phyloP scores from a whole-genome alignment of 2,329 filamentous ascomycete genomes.

The Aaosphaeria pasadenensis region DNA sequence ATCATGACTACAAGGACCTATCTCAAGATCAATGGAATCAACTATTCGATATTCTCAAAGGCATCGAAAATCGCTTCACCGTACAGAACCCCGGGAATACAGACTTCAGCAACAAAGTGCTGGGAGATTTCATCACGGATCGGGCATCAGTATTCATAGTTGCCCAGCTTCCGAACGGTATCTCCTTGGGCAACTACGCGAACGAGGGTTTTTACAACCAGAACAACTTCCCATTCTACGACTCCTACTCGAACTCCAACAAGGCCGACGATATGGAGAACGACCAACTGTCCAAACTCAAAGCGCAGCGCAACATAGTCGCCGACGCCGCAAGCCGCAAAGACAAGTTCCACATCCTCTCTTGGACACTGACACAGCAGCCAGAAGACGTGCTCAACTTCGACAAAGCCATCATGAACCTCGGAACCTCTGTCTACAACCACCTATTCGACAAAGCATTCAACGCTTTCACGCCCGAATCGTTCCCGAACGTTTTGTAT shows the following conservation, averaged over 20 bases:
- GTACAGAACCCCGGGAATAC: constrained; percentile 17
- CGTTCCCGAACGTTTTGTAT: constrained; percentile 35
- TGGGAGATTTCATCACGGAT: constrained; percentile 38
- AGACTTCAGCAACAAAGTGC: constrained; percentile 29
- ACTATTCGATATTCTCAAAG: constrained; percentile 43
- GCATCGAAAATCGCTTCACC: constrained; percentile 41
- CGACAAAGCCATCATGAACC: constrained; percentile 33
- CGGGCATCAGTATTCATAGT: constrained; percentile 36
- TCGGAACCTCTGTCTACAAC: constrained; percentile 27
- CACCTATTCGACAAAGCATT: constrained; percentile 29
- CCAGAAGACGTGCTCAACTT: constrained; percentile 29
- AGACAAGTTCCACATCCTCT: constrained; percentile 34
- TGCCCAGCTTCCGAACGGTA: constrained; percentile 26
- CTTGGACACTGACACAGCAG: constrained; percentile 36
- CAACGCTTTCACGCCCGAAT: constrained; percentile 31
- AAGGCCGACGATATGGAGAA: constrained; percentile 26
- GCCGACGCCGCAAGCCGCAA: constrained; percentile 17
- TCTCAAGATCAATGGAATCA: constrained; percentile 38
- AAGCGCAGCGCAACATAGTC: constrained; percentile 25
- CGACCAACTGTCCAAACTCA: constrained; percentile 38
- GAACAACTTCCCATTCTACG: constrained; percentile 33
- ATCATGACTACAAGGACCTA: constrained; percentile 38
- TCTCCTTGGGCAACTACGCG: constrained; percentile 26
- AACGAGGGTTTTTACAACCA: constrained; percentile 34
- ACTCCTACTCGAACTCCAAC: constrained; percentile 37